Conservation (phyloP, 345 rosid species). For the Lepidium sativum region DNA sequence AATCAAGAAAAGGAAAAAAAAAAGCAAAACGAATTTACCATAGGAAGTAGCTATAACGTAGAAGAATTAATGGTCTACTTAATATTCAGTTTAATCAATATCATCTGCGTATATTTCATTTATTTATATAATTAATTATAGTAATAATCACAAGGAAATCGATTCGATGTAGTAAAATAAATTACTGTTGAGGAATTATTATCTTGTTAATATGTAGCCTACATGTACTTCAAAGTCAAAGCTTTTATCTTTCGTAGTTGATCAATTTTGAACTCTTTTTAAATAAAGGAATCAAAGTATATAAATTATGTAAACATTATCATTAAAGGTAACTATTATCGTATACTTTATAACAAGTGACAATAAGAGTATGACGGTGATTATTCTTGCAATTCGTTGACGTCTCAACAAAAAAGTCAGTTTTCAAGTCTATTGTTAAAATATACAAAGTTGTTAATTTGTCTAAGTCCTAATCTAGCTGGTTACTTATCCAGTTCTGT, state of each 20-base stretch:
- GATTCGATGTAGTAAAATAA: neutral
- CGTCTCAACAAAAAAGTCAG: slow-evolving; percentile 19
- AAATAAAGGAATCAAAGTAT: neutral
- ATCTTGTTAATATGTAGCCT: neutral
- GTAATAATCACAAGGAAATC: neutral
- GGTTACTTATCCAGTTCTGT: slow-evolving; percentile 18
- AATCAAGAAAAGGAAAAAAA: neutral
- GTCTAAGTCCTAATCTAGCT: slow-evolving; percentile 20
- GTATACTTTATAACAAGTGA: slow-evolving; percentile 4
- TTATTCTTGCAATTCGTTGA: slow-evolving; percentile 16
- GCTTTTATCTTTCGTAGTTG: neutral
- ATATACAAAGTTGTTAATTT: slow-evolving; percentile 23
- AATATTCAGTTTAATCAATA: neutral
- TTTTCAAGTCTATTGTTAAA: neutral
- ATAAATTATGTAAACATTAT: neutral
- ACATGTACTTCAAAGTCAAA: neutral
- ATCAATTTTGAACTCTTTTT: neutral
- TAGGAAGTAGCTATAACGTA: neutral
- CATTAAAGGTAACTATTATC: slow-evolving; percentile 11
- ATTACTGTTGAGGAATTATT: neutral
- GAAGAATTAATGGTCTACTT: neutral
- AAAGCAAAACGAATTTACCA: neutral
- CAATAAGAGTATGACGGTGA: slow-evolving; percentile 13
- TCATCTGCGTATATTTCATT: neutral
- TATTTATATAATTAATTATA: neutral